Percentiles rank a stretch among this genome's conserved stretches.
Conservation (phyloP, 148 eudicot genomes). For the Persicaria maculosa region DNA sequence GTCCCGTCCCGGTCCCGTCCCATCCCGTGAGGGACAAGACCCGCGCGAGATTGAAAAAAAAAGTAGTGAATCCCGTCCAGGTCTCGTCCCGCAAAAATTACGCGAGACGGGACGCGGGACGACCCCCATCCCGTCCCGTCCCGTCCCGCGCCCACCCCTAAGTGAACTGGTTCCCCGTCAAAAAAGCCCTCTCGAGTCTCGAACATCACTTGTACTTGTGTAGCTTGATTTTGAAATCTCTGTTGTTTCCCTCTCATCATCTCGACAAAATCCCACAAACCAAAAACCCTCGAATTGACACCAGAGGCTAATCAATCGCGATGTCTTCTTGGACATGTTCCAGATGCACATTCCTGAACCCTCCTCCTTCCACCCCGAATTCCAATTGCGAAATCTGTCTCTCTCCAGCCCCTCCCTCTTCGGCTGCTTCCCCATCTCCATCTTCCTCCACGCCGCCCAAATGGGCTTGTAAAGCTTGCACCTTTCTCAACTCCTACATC, state of each 20-base stretch:
- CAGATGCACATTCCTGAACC: conserved; percentile 79
- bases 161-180: too few relatives aligned
- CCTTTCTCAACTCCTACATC: conserved; percentile 58
- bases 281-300: background rate
- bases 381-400: conserved; percentile 33
- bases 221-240: background rate
- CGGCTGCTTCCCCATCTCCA: conserved; percentile 6
- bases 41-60: too few relatives aligned
- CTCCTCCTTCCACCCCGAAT: conserved; percentile 44
- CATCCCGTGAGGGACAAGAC: too few relatives aligned
- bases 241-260: conserved; percentile 3
- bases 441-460: conserved; percentile 18
- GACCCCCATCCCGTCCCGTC: too few relatives aligned
- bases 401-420: background rate
- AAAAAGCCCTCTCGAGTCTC: too few relatives aligned
- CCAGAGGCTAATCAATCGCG: background rate
- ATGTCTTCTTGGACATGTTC: conserved; percentile 76
- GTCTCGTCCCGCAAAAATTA: too few relatives aligned
- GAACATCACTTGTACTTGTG: too few relatives aligned
- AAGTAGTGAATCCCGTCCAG: too few relatives aligned
- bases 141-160: too few relatives aligned
- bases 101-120: too few relatives aligned
- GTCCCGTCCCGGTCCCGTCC: too few relatives aligned
- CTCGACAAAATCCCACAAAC: background rate
- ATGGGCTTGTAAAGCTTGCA: conserved; percentile 65